Evolutionary conservation across 768 basidiomycete species (phyloP), one percentile per base, ranked within the genome.

Genomic region (Dioszegia aurantiaca): DNA sequence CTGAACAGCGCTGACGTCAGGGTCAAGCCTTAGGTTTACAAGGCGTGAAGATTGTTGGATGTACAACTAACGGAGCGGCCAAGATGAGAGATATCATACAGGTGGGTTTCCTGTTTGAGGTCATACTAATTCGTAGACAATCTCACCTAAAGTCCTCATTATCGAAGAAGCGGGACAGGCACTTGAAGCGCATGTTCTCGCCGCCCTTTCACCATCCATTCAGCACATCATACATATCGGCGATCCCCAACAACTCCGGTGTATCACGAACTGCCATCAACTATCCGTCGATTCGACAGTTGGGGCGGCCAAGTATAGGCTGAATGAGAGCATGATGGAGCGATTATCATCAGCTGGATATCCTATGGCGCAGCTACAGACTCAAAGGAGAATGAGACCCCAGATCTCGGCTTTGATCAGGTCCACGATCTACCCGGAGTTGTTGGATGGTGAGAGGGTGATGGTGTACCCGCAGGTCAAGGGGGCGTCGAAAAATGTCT

Each of bases 141-240:
- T 19, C 6, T 24, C 39, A 21, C 58, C 58, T 12, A 69, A 42
- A 37, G 43, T 60, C 16, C 55, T 56, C 11, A 28, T 55, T 46
- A 85, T 89, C 0, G 87, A 90, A 72, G 88, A 89, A 69, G 88
- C 88, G 0, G 88, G 88, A 0, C 88, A 90, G 74, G 86, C 89
- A 1, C 80, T 89, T 27, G 88, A 89, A 74, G 85, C 88, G 3
- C 88, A 89, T 60, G 80, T 89, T 14, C 72, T 89, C 4, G 82
- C 64, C 19, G 64, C 56, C 28, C 48, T 69, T 12, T 55, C 40
- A 1, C 63, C 63, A 0, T 55, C 74, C 41, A 58, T 89, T 0
- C 81, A 88, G 58, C 87, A 89, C 36, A 77, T 89, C 23, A 87
- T 90, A 57, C 78, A 85, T 40, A 88, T 89, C n/a, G 88, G 88